These are phyloP conservation scores for Linnemannia zychae DNA, from an alignment of 192 early-diverging fungal genomes.

Conservation along the genomic window DNA sequence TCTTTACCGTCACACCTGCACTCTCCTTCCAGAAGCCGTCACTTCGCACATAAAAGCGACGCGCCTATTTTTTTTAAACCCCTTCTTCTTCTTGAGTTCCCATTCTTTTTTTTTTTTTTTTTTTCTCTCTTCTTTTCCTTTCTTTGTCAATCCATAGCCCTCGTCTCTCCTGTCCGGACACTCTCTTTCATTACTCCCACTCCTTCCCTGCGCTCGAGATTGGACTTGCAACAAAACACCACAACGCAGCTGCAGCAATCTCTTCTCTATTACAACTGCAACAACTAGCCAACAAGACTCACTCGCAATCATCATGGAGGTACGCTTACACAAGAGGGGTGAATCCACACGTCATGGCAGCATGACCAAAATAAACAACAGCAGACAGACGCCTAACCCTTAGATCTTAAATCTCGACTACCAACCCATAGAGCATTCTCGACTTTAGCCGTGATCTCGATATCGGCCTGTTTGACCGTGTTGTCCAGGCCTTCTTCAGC, in stretches of 20 bases:
- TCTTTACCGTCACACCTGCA: too few species aligned
- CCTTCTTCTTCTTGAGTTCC: not conserved
- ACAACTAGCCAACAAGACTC: not conserved
- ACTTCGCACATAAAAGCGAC: not conserved
- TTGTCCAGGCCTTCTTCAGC: slow-evolving; percentile 86
- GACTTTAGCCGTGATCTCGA: slow-evolving; percentile 94
- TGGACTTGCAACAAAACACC: not conserved
- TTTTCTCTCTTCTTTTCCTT: not conserved
- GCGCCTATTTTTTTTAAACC: not conserved
- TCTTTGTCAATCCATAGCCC: not conserved
- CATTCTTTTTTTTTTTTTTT: not conserved
- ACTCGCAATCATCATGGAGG: slow-evolving; percentile 32
- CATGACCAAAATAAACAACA: slow-evolving; percentile 11
- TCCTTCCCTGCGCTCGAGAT: not conserved
- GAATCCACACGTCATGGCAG: not conserved
- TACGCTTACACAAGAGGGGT: not conserved
- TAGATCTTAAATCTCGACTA: slow-evolving; percentile 10
- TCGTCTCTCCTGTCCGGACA: not conserved
- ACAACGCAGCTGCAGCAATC: not conserved
- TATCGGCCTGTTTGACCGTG: slow-evolving; percentile 87
- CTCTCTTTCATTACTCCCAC: not conserved
- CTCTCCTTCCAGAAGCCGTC: too few species aligned
- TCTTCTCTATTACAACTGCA: not conserved
- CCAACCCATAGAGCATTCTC: slow-evolving; percentile 72
- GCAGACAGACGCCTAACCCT: slow-evolving; percentile 1